phyloP scores from a whole-genome alignment of 495 filamentous ascomycete genomes.

The Xylaria longipes region DNA sequence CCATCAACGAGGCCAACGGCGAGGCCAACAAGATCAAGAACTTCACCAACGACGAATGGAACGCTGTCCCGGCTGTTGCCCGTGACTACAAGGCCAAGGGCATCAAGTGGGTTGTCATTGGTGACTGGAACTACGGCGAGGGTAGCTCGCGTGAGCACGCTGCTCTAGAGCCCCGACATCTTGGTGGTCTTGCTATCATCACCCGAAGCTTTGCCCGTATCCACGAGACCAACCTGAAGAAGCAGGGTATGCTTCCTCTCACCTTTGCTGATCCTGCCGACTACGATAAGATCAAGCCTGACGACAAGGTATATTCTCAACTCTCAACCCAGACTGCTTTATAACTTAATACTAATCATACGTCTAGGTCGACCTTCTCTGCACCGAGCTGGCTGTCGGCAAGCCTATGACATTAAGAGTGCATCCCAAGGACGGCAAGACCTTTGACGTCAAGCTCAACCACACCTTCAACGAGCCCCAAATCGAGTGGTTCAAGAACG shows the following conservation, averaged over 20 bases:
- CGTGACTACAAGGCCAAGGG: slow-evolving; percentile 98
- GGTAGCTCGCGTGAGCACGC: slow-evolving; percentile 97
- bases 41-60: slow-evolving; percentile 78
- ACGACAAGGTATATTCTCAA: slow-evolving; percentile 68
- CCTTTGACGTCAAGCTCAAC: slow-evolving; percentile 81
- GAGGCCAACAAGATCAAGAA: slow-evolving; percentile 99
- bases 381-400: slow-evolving; percentile 90
- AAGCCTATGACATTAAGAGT: slow-evolving; percentile 92
- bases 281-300: slow-evolving; percentile 94
- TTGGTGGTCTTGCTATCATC: slow-evolving; percentile 97
- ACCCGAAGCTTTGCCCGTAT: slow-evolving; percentile 97
- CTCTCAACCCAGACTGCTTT: background rate
- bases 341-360: slow-evolving; percentile 7
- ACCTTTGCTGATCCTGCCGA: slow-evolving; percentile 94
- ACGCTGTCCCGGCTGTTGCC: slow-evolving; percentile 89
- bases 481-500: slow-evolving; percentile 98
- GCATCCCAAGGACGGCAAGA: slow-evolving; percentile 81
- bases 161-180: slow-evolving; percentile 95
- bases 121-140: slow-evolving; percentile 99
- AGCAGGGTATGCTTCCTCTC: slow-evolving; percentile 99
- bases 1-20: slow-evolving; percentile 91
- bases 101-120: slow-evolving; percentile 95
- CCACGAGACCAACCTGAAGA: slow-evolving; percentile 99
- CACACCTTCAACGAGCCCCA: slow-evolving; percentile 98
- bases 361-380: slow-evolving; percentile 73